Conservation (phyloP, 1,284 basidiomycete species). For the Trichosporon sp. region DNA sequence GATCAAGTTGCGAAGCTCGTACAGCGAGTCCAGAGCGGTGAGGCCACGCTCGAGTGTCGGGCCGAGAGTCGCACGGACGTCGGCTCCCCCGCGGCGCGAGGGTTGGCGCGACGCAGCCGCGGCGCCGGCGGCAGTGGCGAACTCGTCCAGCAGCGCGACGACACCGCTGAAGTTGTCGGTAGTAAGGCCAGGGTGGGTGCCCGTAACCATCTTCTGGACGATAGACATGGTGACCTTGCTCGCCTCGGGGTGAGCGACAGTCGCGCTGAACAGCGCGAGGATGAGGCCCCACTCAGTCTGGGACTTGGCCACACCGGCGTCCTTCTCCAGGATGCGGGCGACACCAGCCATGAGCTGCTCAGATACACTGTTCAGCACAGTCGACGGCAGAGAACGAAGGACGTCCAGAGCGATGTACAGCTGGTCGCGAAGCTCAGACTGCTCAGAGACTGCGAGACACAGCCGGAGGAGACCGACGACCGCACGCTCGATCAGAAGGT, state of each 20-base stretch:
- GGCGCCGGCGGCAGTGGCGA: slow-evolving; percentile 67
- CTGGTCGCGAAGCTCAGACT: slow-evolving; percentile 79
- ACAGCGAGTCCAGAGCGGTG: slow-evolving; percentile 74
- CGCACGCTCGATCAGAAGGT: slow-evolving; percentile 89
- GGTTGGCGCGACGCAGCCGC: slow-evolving; percentile 56
- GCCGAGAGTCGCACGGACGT: slow-evolving; percentile 51
- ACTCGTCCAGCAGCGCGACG: slow-evolving; percentile 78
- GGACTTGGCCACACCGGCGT: slow-evolving; percentile 68
- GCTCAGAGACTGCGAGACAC: slow-evolving; percentile 68
- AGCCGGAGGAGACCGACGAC: slow-evolving; percentile 82
- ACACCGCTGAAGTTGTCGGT: slow-evolving; percentile 77
- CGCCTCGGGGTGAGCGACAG: slow-evolving; percentile 81
- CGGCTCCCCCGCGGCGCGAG: slow-evolving; percentile 29
- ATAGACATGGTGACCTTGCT: slow-evolving; percentile 77
- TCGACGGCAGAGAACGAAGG: slow-evolving; percentile 70
- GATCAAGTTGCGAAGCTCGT: slow-evolving; percentile 64
- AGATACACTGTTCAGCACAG: slow-evolving; percentile 75
- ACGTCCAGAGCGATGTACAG: slow-evolving; percentile 89
- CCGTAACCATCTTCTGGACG: slow-evolving; percentile 59
- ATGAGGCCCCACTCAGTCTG: slow-evolving; percentile 95
- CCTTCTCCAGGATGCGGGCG: slow-evolving; percentile 68
- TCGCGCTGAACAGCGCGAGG: slow-evolving; percentile 81
- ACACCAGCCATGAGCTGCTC: slow-evolving; percentile 88
- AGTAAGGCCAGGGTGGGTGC: slow-evolving; percentile 56
- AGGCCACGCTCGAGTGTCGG: slow-evolving; percentile 72